Evolutionary conservation across 2,329 filamentous ascomycete genomes (phyloP).

Genomic region (Penicillium sp.): DNA sequence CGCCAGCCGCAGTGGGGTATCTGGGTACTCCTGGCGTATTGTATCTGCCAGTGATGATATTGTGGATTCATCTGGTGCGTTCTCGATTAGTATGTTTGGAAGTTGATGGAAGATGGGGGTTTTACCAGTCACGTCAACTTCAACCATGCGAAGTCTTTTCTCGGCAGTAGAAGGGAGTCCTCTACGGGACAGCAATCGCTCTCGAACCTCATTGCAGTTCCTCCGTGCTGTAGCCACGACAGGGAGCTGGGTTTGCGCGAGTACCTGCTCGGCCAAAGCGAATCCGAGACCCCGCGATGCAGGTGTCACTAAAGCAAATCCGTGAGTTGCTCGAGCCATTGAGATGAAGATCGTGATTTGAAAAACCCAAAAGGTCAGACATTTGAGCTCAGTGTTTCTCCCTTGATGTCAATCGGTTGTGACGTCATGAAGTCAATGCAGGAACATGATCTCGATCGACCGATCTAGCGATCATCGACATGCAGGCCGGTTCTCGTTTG

Average conservation of each 20-base stretch:
- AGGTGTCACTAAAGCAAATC: slow-evolving; percentile 45
- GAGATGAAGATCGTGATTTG: neutral
- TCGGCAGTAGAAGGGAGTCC: slow-evolving; percentile 37
- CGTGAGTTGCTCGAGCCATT: slow-evolving; percentile 13
- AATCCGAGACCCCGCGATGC: slow-evolving; percentile 60
- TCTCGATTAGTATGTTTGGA: too few relatives aligned
- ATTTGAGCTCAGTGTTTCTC: neutral
- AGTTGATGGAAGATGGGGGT: neutral
- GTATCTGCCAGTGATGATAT: slow-evolving; percentile 53
- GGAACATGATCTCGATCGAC: too few relatives aligned
- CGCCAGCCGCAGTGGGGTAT: slow-evolving; percentile 58
- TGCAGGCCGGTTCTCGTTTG: too few relatives aligned
- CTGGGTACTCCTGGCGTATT: slow-evolving; percentile 51
- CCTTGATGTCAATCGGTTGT: neutral
- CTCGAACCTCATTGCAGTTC: slow-evolving; percentile 46
- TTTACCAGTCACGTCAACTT: slow-evolving; percentile 54
- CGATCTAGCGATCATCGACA: too few relatives aligned
- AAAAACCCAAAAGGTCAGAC: neutral
- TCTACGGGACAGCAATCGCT: slow-evolving; percentile 48
- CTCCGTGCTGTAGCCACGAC: slow-evolving; percentile 57
- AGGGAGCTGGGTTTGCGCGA: slow-evolving; percentile 52
- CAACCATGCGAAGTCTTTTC: slow-evolving; percentile 47
- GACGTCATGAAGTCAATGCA: slow-evolving; percentile 3
- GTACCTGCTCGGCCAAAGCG: slow-evolving; percentile 53
- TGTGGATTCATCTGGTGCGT: slow-evolving; percentile 49